Evolutionary conservation across 768 basidiomycete genomes (phyloP), one percentile per base, ranked within the genome.

Genomic region (Naganishia vishniacii): DNA sequence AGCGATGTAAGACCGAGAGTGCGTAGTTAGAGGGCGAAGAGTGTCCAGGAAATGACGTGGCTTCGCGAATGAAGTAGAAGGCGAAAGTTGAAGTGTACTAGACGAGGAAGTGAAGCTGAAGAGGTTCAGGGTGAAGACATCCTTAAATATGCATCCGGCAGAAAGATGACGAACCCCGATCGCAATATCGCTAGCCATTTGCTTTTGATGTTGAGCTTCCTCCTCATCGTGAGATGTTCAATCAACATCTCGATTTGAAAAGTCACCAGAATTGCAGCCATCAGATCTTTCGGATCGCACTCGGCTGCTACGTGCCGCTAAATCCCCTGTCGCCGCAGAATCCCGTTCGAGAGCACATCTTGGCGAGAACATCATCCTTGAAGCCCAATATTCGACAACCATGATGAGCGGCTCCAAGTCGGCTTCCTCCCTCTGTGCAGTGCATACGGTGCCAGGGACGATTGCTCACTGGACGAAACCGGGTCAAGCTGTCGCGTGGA

Each of bases 391-490:
- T 25, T 51, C 49, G 31, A 34, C 29, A 29, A 7, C 49, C 32
- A 26, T 20, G 3, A n/a, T 26, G 26, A 18, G 15, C 37, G 37
- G 32, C 32, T 18, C 53, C 7, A 41, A 56, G 31, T 2, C 53
- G 34, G 32, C 11, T 15, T 41, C 53, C 8, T 11, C 49, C 4
- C 28, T 56, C 9, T 56, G 53, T 13, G 53, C 53, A 9, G 53
- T 56, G 2, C 53, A 56, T 56, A 56, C 20, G 3, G 32, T 37
- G 3, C 53, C 32, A 26, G 53, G 53, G 11, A 23, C 40, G 34
- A 56, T 56, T 6, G 34, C 53, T 0, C 53, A 56, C 8, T 56
- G 53, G 53, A 56, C 53, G 18, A 56, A 40, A 34, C 53, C 53
- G 4, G 53, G 53, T 1, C 53, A 56, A 16, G 32, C 26, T 18